These are phyloP conservation scores for Globisporangium canariense DNA, from an alignment of 352 stramenopile genomes.

Conservation along the genomic window DNA sequence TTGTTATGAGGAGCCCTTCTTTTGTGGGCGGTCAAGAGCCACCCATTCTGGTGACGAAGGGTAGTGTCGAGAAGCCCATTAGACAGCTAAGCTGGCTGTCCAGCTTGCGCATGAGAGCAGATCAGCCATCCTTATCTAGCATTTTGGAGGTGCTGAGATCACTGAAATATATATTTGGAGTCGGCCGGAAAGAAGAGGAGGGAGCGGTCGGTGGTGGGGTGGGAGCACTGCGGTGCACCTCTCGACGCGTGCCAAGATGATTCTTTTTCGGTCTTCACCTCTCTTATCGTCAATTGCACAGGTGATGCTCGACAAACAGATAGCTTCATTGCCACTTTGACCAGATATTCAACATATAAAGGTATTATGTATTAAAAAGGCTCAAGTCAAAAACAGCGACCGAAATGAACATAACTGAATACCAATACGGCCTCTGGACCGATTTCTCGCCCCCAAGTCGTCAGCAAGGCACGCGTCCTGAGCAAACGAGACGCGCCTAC, in stretches of 20 bases:
- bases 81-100: too few species aligned
- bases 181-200: not conserved
- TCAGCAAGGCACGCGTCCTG: slow-evolving; percentile 1
- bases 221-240: not conserved
- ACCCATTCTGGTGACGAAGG: too few species aligned
- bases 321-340: not conserved
- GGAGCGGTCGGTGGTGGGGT: not conserved
- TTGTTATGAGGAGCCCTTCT: too few species aligned
- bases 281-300: not conserved
- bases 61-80: too few species aligned
- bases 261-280: not conserved
- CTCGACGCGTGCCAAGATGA: slow-evolving; percentile 4
- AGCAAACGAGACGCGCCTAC: not conserved
- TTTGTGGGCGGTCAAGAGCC: too few species aligned
- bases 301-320: not conserved
- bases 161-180: not conserved
- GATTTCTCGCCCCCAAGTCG: not conserved
- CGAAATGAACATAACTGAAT: not conserved
- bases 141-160: not conserved
- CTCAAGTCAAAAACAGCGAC: not conserved
- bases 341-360: too few species aligned
- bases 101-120: not conserved
- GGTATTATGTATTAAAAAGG: not conserved
- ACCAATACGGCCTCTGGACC: not conserved
- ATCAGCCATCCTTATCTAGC: not conserved